phyloP scores from a whole-genome alignment of 768 basidiomycete genomes.

The Mycena latifolia region DNA sequence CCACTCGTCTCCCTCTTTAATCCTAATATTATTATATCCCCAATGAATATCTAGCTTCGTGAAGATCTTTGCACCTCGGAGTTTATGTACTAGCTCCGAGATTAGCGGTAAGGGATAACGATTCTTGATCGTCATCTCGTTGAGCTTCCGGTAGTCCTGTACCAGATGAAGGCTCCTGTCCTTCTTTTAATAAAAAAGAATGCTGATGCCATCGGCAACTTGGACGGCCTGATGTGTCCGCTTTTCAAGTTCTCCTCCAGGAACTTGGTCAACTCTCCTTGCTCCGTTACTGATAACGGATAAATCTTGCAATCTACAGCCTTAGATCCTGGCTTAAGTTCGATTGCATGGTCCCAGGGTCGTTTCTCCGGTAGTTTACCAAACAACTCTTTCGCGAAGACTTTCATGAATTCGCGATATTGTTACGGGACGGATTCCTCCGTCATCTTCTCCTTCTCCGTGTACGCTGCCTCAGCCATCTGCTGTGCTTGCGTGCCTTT shows the following conservation, averaged over 20 bases:
- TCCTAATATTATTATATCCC: slow-evolving; percentile 1
- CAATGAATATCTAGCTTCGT: slow-evolving; percentile 2
- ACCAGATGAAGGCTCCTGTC: slow-evolving; percentile 41
- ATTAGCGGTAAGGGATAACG: slow-evolving; percentile 52
- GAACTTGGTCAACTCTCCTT: slow-evolving; percentile 41
- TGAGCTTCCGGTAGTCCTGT: slow-evolving; percentile 51
- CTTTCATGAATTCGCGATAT: not conserved
- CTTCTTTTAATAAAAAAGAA: slow-evolving; percentile 46
- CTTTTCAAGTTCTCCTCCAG: slow-evolving; percentile 46
- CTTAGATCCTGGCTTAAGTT: slow-evolving; percentile 44
- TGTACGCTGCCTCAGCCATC: slow-evolving; percentile 19
- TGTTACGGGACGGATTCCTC: too few relatives aligned
- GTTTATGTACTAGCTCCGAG: not conserved
- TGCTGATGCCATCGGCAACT: too few relatives aligned
- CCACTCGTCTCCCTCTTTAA: slow-evolving; percentile 14
- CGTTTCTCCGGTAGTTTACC: not conserved
- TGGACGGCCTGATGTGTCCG: too few relatives aligned
- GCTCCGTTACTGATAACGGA: slow-evolving; percentile 47
- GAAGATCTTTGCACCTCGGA: not conserved
- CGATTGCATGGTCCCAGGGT: slow-evolving; percentile 52
- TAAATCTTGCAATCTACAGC: slow-evolving; percentile 51
- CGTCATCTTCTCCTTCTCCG: not conserved
- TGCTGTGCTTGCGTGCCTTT: slow-evolving; percentile 10
- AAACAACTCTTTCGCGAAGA: not conserved
- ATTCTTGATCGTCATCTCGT: slow-evolving; percentile 50